Evolutionary conservation across 73 alveolate species (phyloP).

Genomic region (Uronychia binucleata): DNA sequence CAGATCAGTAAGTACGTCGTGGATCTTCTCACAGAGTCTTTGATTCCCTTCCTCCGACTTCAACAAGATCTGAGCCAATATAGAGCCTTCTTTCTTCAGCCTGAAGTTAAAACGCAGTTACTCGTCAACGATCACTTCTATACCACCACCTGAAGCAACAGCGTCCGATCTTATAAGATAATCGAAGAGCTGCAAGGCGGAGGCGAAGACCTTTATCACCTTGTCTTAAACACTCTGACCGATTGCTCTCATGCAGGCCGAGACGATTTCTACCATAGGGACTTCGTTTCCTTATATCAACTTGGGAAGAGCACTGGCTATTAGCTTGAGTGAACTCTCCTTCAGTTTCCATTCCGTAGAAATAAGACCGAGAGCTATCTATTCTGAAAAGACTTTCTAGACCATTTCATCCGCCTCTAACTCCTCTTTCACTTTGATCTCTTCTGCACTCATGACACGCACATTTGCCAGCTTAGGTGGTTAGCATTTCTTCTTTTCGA

Average conservation of each 20-base stretch:
- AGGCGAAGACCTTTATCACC: slow-evolving; percentile 26
- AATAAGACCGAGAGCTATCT: slow-evolving; percentile 50
- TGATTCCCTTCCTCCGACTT: slow-evolving; percentile 46
- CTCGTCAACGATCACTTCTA: not conserved
- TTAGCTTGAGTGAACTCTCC: slow-evolving; percentile 48
- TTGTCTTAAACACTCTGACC: slow-evolving; percentile 7
- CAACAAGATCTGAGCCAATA: slow-evolving; percentile 3
- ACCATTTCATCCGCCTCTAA: slow-evolving; percentile 32
- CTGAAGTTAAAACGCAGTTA: not conserved
- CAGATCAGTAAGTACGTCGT: slow-evolving; percentile 30
- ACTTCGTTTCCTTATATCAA: not conserved
- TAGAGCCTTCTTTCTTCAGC: not conserved
- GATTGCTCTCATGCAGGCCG: slow-evolving; percentile 10
- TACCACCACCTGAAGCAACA: slow-evolving; percentile 9
- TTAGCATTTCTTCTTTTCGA: slow-evolving; percentile 20
- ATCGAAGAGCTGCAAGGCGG: slow-evolving; percentile 1
- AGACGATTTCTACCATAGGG: not conserved
- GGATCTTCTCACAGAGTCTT: slow-evolving; percentile 35
- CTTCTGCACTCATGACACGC: slow-evolving; percentile 19
- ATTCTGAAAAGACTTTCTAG: slow-evolving; percentile 35
- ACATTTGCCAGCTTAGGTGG: not conserved
- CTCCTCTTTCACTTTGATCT: slow-evolving; percentile 53
- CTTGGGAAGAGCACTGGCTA: slow-evolving; percentile 9
- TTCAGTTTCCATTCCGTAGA: slow-evolving; percentile 48
- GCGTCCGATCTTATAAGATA: slow-evolving; percentile 1